These are phyloP conservation scores for Pelargonium citronellum DNA, from an alignment of 441 rosid genomes.

Conservation along the genomic window DNA sequence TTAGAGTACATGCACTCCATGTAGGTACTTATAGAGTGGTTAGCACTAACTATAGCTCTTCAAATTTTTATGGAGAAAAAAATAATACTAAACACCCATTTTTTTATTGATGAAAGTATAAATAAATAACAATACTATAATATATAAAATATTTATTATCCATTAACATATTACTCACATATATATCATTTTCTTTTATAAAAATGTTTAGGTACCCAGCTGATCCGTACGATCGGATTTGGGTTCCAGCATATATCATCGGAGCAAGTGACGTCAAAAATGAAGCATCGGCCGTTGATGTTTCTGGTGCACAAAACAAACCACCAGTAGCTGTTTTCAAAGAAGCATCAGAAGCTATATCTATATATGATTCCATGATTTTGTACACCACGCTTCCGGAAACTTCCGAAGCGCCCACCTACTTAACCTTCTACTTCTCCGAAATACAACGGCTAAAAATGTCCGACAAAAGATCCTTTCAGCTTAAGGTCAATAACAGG, in stretches of 20 bases:
- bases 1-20: too few species aligned
- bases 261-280: conserved; percentile 17
- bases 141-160: too few species aligned
- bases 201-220: conserved; percentile 21
- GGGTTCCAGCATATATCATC: conserved; percentile 23
- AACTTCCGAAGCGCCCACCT: background rate
- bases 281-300: conserved; percentile 19
- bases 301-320: background rate
- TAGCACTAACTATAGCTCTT: too few species aligned
- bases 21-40: too few species aligned
- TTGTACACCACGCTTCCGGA: background rate
- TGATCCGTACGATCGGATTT: conserved; percentile 41
- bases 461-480: background rate
- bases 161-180: background rate
- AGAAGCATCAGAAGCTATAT: conserved; percentile 1
- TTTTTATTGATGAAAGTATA: too few species aligned
- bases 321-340: background rate
- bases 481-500: background rate
- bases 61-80: too few species aligned
- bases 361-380: background rate
- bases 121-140: too few species aligned
- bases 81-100: too few species aligned
- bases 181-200: too few species aligned
- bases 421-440: background rate
- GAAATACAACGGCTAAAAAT: background rate